A percentile compares a stretch with the other conserved stretches of the same genome.
Evolutionary conservation across 495 filamentous ascomycete species (phyloP).

Genomic region (Lichenothelia convexa): DNA sequence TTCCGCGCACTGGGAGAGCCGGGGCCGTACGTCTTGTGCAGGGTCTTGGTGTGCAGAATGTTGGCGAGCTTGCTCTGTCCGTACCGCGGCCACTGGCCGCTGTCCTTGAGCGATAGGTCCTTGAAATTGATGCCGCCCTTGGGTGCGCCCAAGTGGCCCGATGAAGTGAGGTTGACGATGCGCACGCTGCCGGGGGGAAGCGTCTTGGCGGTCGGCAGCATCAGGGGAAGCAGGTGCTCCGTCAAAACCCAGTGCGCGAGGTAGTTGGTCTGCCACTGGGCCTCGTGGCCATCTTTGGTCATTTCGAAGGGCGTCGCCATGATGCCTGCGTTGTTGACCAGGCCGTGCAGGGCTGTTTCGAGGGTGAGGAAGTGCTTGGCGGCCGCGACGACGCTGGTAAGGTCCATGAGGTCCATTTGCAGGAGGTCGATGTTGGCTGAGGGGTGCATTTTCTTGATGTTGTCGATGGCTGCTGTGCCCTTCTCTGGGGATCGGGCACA

Average conservation of each 20-base stretch:
- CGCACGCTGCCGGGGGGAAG: slow-evolving; percentile 21
- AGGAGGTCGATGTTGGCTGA: slow-evolving; percentile 5
- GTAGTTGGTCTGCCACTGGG: slow-evolving; percentile 14
- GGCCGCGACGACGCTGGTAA: slow-evolving; percentile 6
- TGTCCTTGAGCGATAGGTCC: not conserved
- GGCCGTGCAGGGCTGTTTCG: slow-evolving; percentile 7
- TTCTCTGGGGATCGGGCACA: slow-evolving; percentile 7
- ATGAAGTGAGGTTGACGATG: slow-evolving; percentile 23
- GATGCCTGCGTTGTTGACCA: slow-evolving; percentile 10
- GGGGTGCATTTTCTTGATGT: slow-evolving; percentile 3
- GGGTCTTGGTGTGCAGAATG: slow-evolving; percentile 15
- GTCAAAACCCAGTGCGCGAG: slow-evolving; percentile 11
- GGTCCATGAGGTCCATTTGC: slow-evolving; percentile 9
- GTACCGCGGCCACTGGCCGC: slow-evolving; percentile 2
- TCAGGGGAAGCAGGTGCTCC: slow-evolving; percentile 9
- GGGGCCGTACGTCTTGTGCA: no score
- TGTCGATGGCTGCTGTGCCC: slow-evolving; percentile 5
- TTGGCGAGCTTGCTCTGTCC: slow-evolving; percentile 20
- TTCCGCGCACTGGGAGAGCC: no score
- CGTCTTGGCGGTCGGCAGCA: slow-evolving; percentile 8
- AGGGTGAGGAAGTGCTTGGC: slow-evolving; percentile 4
- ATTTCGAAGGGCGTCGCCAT: slow-evolving; percentile 9
- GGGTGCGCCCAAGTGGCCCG: slow-evolving; percentile 21
- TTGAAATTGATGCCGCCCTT: slow-evolving; percentile 10
- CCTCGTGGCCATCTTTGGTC: slow-evolving; percentile 12